Evolutionary conservation across 306 rosid genomes (phyloP).

Genomic region (Rosa persica): DNA sequence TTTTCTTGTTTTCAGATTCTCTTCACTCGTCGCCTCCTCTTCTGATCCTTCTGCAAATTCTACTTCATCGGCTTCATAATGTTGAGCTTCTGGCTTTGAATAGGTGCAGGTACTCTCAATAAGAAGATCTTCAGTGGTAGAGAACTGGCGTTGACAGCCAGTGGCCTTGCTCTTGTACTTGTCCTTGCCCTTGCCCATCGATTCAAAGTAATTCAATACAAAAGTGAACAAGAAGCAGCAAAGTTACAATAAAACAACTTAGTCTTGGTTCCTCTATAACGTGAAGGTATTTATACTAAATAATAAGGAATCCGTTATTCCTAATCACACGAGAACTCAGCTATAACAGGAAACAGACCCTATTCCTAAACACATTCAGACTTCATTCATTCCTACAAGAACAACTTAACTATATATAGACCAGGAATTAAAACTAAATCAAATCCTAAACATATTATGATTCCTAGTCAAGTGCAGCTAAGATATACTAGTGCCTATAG

Average conservation of each 20-base stretch:
- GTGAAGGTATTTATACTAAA: background rate
- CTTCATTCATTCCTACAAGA: no score
- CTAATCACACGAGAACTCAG: background rate
- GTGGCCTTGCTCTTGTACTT: constrained; percentile 89
- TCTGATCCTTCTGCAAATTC: constrained; percentile 34
- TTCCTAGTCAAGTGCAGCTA: background rate
- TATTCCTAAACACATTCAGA: background rate
- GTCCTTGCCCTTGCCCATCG: constrained; percentile 67
- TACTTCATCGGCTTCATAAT: constrained; percentile 29
- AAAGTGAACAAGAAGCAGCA: background rate
- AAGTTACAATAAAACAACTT: background rate
- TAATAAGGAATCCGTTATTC: background rate
- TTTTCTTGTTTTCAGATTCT: constrained; percentile 72
- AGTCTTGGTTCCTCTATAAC: background rate
- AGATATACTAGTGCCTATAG: no score
- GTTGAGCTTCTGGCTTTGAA: constrained; percentile 45
- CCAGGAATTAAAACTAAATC: no score
- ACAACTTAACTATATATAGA: no score
- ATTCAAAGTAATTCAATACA: background rate
- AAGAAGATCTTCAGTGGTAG: constrained; percentile 68
- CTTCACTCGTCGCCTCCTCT: constrained; percentile 47
- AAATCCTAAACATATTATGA: background rate
- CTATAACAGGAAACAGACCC: background rate
- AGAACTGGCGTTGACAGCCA: constrained; percentile 74
- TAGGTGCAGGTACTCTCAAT: constrained; percentile 17